A percentile compares a stretch with the other conserved stretches of the same genome.
phyloP scores from a whole-genome alignment of 139 green algal genomes.

The Pseudopediastrum boryanum region DNA sequence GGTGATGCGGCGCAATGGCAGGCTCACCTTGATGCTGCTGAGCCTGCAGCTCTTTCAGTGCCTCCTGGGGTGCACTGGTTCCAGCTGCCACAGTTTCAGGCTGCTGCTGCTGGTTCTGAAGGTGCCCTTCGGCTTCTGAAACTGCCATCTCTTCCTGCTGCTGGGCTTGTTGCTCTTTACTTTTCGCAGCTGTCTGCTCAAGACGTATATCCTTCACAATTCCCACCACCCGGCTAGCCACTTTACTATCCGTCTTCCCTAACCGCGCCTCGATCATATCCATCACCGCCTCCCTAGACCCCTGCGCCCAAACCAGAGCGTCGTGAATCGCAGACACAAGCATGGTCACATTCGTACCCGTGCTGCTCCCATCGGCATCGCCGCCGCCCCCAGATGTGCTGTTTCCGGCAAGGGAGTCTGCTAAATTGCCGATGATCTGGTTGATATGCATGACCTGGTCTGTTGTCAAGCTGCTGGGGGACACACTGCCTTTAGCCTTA shows the following conservation, averaged over 20 bases:
- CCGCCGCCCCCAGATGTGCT: too few relatives aligned
- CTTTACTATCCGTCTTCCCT: not conserved
- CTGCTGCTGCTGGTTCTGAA: constrained; percentile 8
- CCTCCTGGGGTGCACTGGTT: not conserved
- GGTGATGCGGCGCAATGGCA: too few relatives aligned
- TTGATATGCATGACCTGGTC: too few relatives aligned
- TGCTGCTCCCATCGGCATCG: not conserved
- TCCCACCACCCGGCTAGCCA: constrained; percentile 9
- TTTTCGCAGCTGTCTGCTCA: not conserved
- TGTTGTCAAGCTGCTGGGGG: too few relatives aligned
- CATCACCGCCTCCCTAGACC: constrained; percentile 5
- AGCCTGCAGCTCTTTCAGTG: not conserved
- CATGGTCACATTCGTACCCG: not conserved
- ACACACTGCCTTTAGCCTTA: too few relatives aligned
- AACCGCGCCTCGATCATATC: constrained; percentile 9
- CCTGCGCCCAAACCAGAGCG: constrained; percentile 10
- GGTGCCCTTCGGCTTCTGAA: too few relatives aligned
- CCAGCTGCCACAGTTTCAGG: not conserved
- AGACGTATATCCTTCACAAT: constrained; percentile 23
- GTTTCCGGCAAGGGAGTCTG: too few relatives aligned
- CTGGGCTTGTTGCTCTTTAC: not conserved
- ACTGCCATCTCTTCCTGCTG: too few relatives aligned
- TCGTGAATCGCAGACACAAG: constrained; percentile 33
- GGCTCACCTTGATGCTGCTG: too few relatives aligned
- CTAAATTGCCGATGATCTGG: too few relatives aligned